Evolutionary conservation across 176 grass and related monocot genomes (phyloP).

Genomic region (Elymus sibiricus): DNA sequence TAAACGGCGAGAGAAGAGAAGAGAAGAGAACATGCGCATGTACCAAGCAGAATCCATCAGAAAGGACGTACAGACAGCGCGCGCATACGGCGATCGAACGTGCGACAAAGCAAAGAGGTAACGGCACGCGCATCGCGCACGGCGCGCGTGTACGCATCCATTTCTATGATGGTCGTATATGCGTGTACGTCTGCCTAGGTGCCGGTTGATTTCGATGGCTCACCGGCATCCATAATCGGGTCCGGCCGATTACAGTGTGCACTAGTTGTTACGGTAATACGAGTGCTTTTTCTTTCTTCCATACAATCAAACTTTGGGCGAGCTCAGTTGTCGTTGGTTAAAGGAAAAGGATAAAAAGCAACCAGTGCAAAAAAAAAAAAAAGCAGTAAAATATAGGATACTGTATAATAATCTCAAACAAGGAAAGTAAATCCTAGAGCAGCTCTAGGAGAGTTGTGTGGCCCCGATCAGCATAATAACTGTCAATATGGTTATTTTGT

Average conservation of each 20-base stretch:
- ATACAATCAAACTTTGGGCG: too few species aligned
- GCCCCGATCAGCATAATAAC: too few species aligned
- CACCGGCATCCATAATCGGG: not conserved
- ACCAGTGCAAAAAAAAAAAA: too few species aligned
- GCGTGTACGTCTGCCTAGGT: not conserved
- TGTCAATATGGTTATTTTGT: too few species aligned
- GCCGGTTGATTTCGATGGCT: not conserved
- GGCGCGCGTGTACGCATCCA: not conserved
- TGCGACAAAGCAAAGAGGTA: not conserved
- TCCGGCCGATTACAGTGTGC: not conserved
- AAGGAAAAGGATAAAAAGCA: too few species aligned
- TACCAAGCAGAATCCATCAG: not conserved
- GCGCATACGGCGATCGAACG: not conserved
- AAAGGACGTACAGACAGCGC: not conserved
- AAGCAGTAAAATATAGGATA: too few species aligned
- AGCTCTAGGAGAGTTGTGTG: too few species aligned
- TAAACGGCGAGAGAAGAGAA: not conserved
- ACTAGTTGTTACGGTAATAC: not conserved
- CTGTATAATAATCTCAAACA: too few species aligned
- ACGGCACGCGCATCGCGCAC: not conserved
- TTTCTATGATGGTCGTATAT: not conserved
- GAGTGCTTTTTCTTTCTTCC: too few species aligned
- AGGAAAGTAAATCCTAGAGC: too few species aligned
- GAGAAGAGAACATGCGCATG: not conserved
- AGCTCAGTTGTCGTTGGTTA: too few species aligned